Conservation (phyloP, 345 rosid genomes). For the Gossypium thurberi region DNA sequence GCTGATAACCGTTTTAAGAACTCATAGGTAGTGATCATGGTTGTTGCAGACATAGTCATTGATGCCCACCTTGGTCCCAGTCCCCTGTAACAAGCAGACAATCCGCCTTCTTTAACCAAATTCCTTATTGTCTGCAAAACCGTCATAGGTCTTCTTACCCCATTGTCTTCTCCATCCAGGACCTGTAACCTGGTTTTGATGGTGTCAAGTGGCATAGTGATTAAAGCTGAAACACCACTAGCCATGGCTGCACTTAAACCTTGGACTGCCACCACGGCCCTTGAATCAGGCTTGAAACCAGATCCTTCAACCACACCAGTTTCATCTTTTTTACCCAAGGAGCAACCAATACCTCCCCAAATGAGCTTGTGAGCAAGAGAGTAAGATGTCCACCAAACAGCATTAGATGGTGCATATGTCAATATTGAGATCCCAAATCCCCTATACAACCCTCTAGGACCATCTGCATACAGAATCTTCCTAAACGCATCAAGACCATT, state of each 20-base stretch:
- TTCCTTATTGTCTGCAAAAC: slow-evolving; percentile 45
- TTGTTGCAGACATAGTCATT: slow-evolving; percentile 79
- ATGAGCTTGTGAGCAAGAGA: slow-evolving; percentile 61
- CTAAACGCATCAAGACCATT: slow-evolving; percentile 80
- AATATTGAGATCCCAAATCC: slow-evolving; percentile 91
- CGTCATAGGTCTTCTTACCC: slow-evolving; percentile 54
- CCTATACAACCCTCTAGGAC: slow-evolving; percentile 74
- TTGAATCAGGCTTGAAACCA: slow-evolving; percentile 32
- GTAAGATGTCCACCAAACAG: slow-evolving; percentile 98
- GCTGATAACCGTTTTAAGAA: slow-evolving; percentile 71
- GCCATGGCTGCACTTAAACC: slow-evolving; percentile 74
- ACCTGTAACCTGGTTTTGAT: slow-evolving; percentile 84
- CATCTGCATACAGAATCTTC: slow-evolving; percentile 67
- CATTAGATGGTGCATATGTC: slow-evolving; percentile 94
- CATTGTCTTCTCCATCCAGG: slow-evolving; percentile 63
- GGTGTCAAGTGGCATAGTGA: slow-evolving; percentile 88
- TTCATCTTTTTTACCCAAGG: slow-evolving; percentile 25
- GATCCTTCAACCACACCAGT: slow-evolving; percentile 2
- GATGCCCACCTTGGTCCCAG: slow-evolving; percentile 95
- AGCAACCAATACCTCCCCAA: slow-evolving; percentile 46
- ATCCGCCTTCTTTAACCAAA: slow-evolving; percentile 71
- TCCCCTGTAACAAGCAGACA: slow-evolving; percentile 75
- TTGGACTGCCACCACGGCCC: slow-evolving; percentile 50
- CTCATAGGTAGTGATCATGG: slow-evolving; percentile 89
- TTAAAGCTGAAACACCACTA: slow-evolving; percentile 67